Conservation (phyloP, 306 rosid species). For the Casuarina cunninghamiana region DNA sequence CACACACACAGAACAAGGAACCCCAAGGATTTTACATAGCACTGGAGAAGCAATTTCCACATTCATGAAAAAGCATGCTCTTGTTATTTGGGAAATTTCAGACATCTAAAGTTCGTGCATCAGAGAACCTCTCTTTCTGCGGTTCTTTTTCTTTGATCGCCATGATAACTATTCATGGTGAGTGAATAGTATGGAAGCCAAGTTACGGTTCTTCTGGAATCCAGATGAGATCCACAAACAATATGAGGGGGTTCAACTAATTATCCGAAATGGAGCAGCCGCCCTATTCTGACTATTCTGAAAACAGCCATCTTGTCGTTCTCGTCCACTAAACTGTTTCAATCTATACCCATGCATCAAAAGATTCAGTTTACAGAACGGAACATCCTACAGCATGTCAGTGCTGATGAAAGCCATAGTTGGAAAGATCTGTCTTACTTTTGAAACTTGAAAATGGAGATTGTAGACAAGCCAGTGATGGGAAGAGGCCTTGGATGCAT, state of each 20-base stretch:
- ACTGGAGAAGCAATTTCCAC: too few relatives aligned
- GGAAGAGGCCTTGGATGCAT: background rate
- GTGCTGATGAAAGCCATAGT: background rate
- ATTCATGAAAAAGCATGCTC: too few relatives aligned
- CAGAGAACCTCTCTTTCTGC: too few relatives aligned
- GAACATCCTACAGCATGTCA: background rate
- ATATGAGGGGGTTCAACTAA: background rate
- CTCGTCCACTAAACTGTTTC: background rate
- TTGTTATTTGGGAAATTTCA: too few relatives aligned
- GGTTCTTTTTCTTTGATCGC: too few relatives aligned
- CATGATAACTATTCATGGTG: too few relatives aligned
- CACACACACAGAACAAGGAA: too few relatives aligned
- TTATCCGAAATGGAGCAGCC: slow-evolving; percentile 12
- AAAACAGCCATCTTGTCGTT: slow-evolving; percentile 17
- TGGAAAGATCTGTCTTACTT: background rate
- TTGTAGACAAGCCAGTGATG: background rate
- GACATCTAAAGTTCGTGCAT: too few relatives aligned
- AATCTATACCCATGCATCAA: background rate
- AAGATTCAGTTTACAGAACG: background rate
- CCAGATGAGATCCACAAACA: too few relatives aligned
- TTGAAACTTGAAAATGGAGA: background rate
- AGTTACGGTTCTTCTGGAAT: too few relatives aligned
- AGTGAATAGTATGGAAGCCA: too few relatives aligned
- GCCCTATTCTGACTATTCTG: slow-evolving; percentile 16
- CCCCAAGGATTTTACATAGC: too few relatives aligned